Percentiles rank a stretch among this genome's conserved stretches.
Conservation (phyloP, 225 moss, liverwort and hornwort species). For the Ulota crispa region DNA sequence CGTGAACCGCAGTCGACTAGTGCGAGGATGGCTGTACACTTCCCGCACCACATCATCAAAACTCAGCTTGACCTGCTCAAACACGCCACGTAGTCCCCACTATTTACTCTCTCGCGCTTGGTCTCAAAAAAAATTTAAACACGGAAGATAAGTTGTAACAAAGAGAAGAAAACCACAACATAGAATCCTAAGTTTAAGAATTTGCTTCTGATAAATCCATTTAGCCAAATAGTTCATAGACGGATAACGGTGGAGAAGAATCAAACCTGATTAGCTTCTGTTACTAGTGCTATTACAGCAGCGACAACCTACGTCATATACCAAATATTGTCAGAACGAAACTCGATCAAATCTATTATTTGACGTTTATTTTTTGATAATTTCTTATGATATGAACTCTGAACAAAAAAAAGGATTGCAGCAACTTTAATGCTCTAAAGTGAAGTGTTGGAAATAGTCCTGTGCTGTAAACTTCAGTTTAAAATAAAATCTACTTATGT, state of each 20-base stretch:
- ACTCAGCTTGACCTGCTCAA: slow-evolving; percentile 52
- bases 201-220: background rate
- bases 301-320: slow-evolving; percentile 68
- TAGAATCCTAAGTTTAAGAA: background rate
- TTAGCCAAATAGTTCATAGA: background rate
- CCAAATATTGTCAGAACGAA: background rate
- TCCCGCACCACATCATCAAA: slow-evolving; percentile 71
- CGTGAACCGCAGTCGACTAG: slow-evolving; percentile 63
- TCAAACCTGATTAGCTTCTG: slow-evolving; percentile 69
- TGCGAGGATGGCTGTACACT: slow-evolving; percentile 67
- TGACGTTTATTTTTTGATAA: background rate
- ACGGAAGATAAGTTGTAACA: background rate
- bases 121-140: background rate
- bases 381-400: background rate
- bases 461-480: background rate
- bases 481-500: background rate
- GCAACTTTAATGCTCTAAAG: background rate
- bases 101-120: background rate
- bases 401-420: background rate
- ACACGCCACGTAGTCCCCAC: slow-evolving; percentile 7
- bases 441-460: background rate
- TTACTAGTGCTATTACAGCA: slow-evolving; percentile 67
- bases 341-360: background rate
- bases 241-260: background rate
- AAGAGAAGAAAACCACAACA: background rate